Percentiles rank a stretch among this genome's conserved stretches.
Conservation (phyloP, 208 protist genomes). For the Crithidia sp. region DNA sequence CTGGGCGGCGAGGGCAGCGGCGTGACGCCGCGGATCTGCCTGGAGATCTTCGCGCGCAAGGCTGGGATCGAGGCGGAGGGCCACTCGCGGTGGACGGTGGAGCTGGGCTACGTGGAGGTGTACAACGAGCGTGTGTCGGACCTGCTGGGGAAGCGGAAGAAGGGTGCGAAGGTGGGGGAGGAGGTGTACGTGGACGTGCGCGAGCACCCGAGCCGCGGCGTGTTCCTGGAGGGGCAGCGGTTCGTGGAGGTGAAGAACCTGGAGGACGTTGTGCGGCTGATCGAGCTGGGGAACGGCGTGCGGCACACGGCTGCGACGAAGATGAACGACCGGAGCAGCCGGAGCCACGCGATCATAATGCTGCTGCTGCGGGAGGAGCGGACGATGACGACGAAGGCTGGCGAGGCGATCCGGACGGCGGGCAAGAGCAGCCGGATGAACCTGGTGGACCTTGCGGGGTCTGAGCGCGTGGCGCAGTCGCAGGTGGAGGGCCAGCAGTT, state of each 20-base stretch:
- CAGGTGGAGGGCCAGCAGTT: conserved; percentile 63
- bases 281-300: conserved; percentile 63
- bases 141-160: conserved; percentile 58
- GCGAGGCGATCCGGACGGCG: conserved; percentile 80
- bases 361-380: conserved; percentile 53
- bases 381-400: conserved; percentile 38
- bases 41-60: conserved; percentile 68
- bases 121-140: conserved; percentile 90
- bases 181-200: conserved; percentile 80
- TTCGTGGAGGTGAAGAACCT: conserved; percentile 45
- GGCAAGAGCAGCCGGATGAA: conserved; percentile 69
- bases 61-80: conserved; percentile 33
- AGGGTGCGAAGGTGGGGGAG: conserved; percentile 42
- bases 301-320: conserved; percentile 82
- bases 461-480: conserved; percentile 69
- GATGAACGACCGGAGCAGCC: conserved; percentile 88
- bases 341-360: conserved; percentile 89
- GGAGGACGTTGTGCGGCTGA: conserved; percentile 56
- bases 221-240: conserved; percentile 48
- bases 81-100: conserved; percentile 56
- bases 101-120: conserved; percentile 82
- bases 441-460: conserved; percentile 94
- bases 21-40: conserved; percentile 69
- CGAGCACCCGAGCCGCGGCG: conserved; percentile 37
- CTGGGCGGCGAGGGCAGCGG: conserved; percentile 43